Base-by-base conservation (phyloP, 2,329 filamentous ascomycete species). In the Phoma sp. region DNA sequence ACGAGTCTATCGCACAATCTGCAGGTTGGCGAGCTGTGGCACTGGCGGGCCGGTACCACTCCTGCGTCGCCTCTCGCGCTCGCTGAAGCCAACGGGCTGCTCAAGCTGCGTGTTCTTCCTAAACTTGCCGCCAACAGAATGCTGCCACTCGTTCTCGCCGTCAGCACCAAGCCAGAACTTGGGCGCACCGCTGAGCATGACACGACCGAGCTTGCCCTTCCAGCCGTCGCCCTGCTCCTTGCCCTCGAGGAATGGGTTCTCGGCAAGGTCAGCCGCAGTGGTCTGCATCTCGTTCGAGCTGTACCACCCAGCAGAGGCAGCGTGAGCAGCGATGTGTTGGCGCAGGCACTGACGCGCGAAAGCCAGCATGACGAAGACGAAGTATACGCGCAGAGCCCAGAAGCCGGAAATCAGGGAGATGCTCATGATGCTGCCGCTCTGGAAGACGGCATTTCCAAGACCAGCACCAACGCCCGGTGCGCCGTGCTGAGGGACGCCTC, bases 151-250 rank as follows among this genome's bases (percentile, higher is more conserved):
- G 42, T 87, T 75, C 53, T 84, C 80, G 55, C 81, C 84, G 51
- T 85, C 78, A 45, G 85, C 85, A 56, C 89, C 90, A 14, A 96
- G 79, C 92, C 93, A 97, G 78, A 96, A 97, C 52, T 81, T 82
- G 61, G 84, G 84, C 32, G 89, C 89, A 20, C 91, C 80, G 9
- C 82, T 83, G 23, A 96, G 82, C 90, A 97, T 90, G 26, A 84
- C 70, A 45, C 93, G 83, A n/a, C 92, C 93, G 10, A 96, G 68
- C 66, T 85, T 87, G 28, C 92, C 93, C 72, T 83, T 84, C 85
- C 90, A 92, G 15, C 92, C 92, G 57, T 89, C 83, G 10, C 92
- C 91, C 50, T 91, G 87, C n/a, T 88, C 85, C 37, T 86, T 84
- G 45, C 84, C 86, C 26, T 79, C 76, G 0, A 84, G 83, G 75